These are phyloP conservation scores for Aspergillus sp. DNA, from an alignment of 2,329 filamentous ascomycete species.

Conservation along the genomic window DNA sequence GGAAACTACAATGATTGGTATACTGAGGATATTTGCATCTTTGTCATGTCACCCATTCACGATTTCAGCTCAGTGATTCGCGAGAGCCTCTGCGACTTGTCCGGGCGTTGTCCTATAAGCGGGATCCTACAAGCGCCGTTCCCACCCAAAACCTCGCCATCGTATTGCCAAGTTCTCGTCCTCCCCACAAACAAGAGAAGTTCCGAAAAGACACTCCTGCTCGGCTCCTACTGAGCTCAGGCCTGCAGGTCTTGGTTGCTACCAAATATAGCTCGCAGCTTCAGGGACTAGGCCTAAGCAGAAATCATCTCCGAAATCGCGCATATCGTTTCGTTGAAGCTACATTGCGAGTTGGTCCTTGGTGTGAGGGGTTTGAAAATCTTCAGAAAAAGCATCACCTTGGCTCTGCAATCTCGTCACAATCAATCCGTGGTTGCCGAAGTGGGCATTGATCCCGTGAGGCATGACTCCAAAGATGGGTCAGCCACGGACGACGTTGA, in stretches of 20 bases:
- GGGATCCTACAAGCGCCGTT: slow-evolving; percentile 31
- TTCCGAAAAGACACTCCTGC: background rate
- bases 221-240: background rate
- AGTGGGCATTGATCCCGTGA: slow-evolving; percentile 10
- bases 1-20: slow-evolving; percentile 1
- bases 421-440: slow-evolving; percentile 12
- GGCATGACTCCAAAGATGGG: background rate
- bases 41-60: background rate
- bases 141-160: slow-evolving; percentile 18
- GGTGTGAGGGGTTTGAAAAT: background rate
- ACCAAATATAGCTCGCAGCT: slow-evolving; percentile 18
- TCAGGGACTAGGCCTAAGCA: slow-evolving; percentile 15
- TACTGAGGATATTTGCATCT: slow-evolving; percentile 1
- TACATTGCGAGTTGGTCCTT: background rate
- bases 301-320: slow-evolving; percentile 12
- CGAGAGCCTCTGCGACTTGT: slow-evolving; percentile 13
- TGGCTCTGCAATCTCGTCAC: slow-evolving; percentile 23
- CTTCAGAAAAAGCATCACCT: slow-evolving; percentile 10
- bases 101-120: slow-evolving; percentile 23
- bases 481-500: background rate
- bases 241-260: slow-evolving; percentile 1
- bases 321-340: background rate
- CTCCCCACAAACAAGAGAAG: background rate
- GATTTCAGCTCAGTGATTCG: slow-evolving; percentile 17
- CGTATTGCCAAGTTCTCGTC: slow-evolving; percentile 7